Base-by-base conservation (phyloP, 1,284 basidiomycete genomes). In the Volvariella surrecta region DNA sequence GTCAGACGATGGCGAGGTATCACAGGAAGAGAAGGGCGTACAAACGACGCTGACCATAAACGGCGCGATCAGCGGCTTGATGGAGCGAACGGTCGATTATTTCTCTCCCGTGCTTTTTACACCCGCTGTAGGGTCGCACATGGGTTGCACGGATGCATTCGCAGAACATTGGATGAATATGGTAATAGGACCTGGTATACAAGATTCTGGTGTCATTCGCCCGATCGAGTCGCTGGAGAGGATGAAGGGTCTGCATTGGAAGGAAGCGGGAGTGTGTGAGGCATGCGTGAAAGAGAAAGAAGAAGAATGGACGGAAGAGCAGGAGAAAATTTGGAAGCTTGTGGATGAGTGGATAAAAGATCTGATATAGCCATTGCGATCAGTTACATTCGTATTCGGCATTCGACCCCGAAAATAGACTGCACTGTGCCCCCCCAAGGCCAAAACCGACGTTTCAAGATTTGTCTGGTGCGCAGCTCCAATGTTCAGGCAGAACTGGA, bases 101-200 rank as follows among this genome's bases (percentile, higher is more conserved):
- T 84, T 85, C 55, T 81, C 82, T 0, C 80, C 84, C 1, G 66
- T 78, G 35, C 62, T 87, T 2, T 86, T 86, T 58, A 84, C 84
- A 2, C 73, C 80, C 32, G 71, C 79, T 13, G 70, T 74, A 4
- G 78, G 79, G 11, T 61, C 68, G 2, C 83, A 86, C 54, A 83
- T 84, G 80, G 62, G 61, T 2, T 87, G 84, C 57, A 85, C 82
- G 7, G 76, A 83, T 54, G 60, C 76, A 0, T 69, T 86, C 44
- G 83, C 81, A 0, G 77, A 79, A 45, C 67, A 61, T 41, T 87
- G 83, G 83, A 81, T 84, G 70, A 51, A 66, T 11, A 63, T 76
- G 30, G 79, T 86, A 9, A 79, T 82, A 32, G 63, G 73, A 38
- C 79, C 77, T 9, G 79, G 81, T 0, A 66, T 86, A 18, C 62